Conservation (phyloP, 1,284 basidiomycete species). For the Ustilago xerochloae region DNA sequence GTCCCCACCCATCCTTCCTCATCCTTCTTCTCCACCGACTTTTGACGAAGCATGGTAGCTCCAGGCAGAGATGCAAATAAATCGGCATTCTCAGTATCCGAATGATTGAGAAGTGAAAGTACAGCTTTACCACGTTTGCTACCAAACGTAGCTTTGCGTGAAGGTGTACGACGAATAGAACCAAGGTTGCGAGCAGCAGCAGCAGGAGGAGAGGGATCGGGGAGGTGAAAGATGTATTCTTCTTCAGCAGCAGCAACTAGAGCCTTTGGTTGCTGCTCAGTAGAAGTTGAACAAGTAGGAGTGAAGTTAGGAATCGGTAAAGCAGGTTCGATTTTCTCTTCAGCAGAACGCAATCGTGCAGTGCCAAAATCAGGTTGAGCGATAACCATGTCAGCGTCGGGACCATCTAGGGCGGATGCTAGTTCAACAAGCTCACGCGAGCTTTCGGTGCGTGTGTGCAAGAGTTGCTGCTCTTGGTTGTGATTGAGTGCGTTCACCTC, state of each 20-base stretch:
- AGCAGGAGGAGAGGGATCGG: not conserved
- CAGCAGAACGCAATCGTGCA: slow-evolving; percentile 23
- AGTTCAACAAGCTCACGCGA: slow-evolving; percentile 42
- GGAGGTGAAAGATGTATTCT: slow-evolving; percentile 34
- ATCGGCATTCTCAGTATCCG: slow-evolving; percentile 9
- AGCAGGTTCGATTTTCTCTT: slow-evolving; percentile 11
- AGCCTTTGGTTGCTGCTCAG: not conserved
- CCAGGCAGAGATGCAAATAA: slow-evolving; percentile 32
- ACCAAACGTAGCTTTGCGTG: slow-evolving; percentile 39
- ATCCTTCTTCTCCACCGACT: slow-evolving; percentile 13
- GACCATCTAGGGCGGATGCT: not conserved
- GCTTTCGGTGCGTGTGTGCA: slow-evolving; percentile 38
- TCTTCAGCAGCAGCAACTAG: not conserved
- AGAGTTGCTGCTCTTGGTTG: not conserved
- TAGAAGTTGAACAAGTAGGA: not conserved
- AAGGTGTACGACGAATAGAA: slow-evolving; percentile 19
- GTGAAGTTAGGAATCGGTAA: slow-evolving; percentile 16
- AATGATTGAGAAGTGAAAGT: slow-evolving; percentile 28
- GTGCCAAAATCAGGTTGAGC: slow-evolving; percentile 38
- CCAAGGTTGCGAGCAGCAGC: not conserved
- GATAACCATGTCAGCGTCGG: not conserved
- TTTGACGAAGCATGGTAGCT: slow-evolving; percentile 27
- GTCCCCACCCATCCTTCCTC: slow-evolving; percentile 54
- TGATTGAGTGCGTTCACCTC: slow-evolving; percentile 36
- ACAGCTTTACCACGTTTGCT: slow-evolving; percentile 47